These are phyloP conservation scores for Plantago ovata DNA, from an alignment of 257 asterid genomes.

Conservation along the genomic window DNA sequence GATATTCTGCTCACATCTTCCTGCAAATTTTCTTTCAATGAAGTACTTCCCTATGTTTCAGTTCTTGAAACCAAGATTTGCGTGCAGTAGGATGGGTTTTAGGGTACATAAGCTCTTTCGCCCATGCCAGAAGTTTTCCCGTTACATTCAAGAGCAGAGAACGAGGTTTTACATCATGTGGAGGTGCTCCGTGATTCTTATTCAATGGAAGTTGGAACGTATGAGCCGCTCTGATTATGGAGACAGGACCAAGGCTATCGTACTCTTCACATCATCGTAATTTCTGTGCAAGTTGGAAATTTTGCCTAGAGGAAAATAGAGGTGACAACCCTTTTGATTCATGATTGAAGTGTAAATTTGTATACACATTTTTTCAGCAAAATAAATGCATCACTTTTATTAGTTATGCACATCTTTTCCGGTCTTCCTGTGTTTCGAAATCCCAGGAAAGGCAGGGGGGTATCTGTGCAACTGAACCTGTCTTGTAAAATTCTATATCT, in stretches of 20 bases:
- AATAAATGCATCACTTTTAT: not conserved
- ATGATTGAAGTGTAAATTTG: too few relatives aligned
- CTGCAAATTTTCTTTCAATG: not conserved
- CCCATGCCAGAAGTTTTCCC: constrained; percentile 45
- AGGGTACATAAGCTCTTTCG: constrained; percentile 22
- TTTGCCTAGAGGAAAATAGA: too few relatives aligned
- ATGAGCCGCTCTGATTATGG: constrained; percentile 7
- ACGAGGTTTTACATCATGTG: constrained; percentile 60
- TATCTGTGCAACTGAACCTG: not conserved
- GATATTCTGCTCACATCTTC: too few relatives aligned
- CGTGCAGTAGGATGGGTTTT: constrained; percentile 25
- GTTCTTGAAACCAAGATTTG: not conserved
- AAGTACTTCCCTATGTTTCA: not conserved
- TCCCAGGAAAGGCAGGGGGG: too few relatives aligned
- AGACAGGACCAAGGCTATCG: not conserved
- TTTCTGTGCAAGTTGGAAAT: too few relatives aligned
- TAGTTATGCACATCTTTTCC: not conserved
- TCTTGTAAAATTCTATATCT: too few relatives aligned
- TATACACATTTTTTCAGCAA: too few relatives aligned
- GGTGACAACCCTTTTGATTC: too few relatives aligned
- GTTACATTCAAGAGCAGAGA: constrained; percentile 53
- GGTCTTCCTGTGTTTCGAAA: not conserved
- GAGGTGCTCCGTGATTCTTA: constrained; percentile 56
- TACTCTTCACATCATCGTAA: not conserved
- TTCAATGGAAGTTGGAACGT: constrained; percentile 40